These are phyloP conservation scores for Lactifluus subvellereus DNA, from an alignment of 768 basidiomycete species.

Conservation along the genomic window DNA sequence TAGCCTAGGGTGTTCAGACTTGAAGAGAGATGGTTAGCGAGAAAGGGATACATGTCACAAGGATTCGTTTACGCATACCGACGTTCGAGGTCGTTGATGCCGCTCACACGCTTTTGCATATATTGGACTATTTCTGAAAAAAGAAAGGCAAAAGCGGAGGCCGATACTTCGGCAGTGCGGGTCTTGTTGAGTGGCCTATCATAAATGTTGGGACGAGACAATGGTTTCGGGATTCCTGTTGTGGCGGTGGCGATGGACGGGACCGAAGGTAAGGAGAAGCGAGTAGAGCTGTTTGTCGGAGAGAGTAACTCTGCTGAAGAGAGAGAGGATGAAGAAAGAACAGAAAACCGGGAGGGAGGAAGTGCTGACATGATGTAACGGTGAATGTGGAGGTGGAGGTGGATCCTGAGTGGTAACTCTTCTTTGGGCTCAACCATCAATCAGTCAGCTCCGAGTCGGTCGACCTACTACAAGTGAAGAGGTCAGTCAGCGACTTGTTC, in stretches of 20 bases:
- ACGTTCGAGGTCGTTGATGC: slow-evolving; percentile 92
- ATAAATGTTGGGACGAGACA: slow-evolving; percentile 69
- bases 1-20: slow-evolving; percentile 93
- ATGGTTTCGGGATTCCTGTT: slow-evolving; percentile 34
- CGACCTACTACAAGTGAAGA: background rate
- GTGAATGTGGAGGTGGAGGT: background rate
- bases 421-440: no score
- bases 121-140: slow-evolving; percentile 94
- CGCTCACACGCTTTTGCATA: slow-evolving; percentile 90
- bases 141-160: slow-evolving; percentile 79
- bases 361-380: slow-evolving; percentile 38
- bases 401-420: no score
- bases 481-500: background rate
- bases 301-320: slow-evolving; percentile 43
- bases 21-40: background rate
- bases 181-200: slow-evolving; percentile 88
- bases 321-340: slow-evolving; percentile 54
- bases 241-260: slow-evolving; percentile 41
- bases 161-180: slow-evolving; percentile 74
- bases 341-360: slow-evolving; percentile 60
- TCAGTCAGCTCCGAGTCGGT: no score
- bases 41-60: slow-evolving; percentile 1
- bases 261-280: slow-evolving; percentile 63
- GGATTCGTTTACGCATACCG: slow-evolving; percentile 48
- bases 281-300: slow-evolving; percentile 55